These are phyloP conservation scores for Nicotiana obtusifolia DNA, from an alignment of 257 asterid species.

Conservation along the genomic window DNA sequence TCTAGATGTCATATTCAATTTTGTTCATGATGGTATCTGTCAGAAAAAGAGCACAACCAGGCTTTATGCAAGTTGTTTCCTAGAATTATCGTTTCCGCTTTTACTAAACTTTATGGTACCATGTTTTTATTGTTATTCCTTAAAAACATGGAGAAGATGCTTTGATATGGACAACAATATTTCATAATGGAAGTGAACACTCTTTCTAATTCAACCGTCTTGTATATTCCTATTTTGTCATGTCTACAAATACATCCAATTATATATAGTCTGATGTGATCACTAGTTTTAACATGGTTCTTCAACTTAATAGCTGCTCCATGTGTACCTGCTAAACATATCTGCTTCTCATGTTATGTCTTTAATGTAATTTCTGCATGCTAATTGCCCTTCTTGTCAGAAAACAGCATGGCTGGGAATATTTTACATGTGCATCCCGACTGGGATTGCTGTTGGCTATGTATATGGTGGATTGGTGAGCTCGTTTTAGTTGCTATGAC, in stretches of 20 bases:
- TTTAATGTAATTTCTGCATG: not conserved
- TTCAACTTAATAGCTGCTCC: not conserved
- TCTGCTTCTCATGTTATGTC: not conserved
- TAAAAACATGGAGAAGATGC: not conserved
- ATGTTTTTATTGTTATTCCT: not conserved
- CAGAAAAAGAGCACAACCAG: not conserved
- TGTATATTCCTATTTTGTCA: not conserved
- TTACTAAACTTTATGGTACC: not conserved
- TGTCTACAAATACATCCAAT: not conserved
- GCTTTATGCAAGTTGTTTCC: conserved; percentile 4
- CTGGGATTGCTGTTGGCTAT: conserved; percentile 87
- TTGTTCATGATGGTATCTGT: not conserved
- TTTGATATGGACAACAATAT: not conserved
- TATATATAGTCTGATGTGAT: not conserved
- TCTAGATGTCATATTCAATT: not conserved
- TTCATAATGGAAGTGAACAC: not conserved
- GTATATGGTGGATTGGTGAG: conserved; percentile 93
- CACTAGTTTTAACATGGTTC: not conserved
- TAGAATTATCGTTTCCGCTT: not conserved
- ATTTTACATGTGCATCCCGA: conserved; percentile 96
- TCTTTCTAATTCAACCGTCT: not conserved
- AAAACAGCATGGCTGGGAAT: conserved; percentile 93
- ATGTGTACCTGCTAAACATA: not conserved
- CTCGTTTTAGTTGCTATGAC: conserved; percentile 12
- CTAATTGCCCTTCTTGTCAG: conserved; percentile 30